These are phyloP conservation scores for Zygnema circumcarinatum DNA, from an alignment of 139 green algal genomes.

Conservation along the genomic window DNA sequence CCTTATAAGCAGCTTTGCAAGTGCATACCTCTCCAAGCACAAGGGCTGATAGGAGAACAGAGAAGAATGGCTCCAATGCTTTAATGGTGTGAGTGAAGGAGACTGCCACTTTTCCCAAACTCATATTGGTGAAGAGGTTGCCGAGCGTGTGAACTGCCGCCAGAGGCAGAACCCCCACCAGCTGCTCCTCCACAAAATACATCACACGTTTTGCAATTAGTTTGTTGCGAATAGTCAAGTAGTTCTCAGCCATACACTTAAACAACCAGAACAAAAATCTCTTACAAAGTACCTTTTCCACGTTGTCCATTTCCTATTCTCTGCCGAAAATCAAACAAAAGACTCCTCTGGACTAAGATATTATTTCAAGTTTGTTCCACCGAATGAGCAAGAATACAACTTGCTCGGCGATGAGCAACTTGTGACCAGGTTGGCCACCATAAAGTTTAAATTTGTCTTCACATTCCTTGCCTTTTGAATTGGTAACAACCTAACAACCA, in stretches of 20 bases:
- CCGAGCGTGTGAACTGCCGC: conserved; percentile 93
- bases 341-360: too few species aligned
- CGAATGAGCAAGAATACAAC: too few species aligned
- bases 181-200: too few species aligned
- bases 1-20: neutral
- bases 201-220: conserved; percentile 3
- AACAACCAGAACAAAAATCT: conserved; percentile 17
- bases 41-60: conserved; percentile 81
- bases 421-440: too few species aligned
- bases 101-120: conserved; percentile 91
- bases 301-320: neutral
- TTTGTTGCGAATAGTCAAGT: neutral
- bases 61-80: conserved; percentile 96
- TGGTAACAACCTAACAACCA: too few species aligned
- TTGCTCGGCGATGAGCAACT: too few species aligned
- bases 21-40: conserved; percentile 81
- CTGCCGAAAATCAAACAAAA: too few species aligned
- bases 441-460: too few species aligned
- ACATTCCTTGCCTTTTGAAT: too few species aligned
- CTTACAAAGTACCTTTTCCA: too few species aligned
- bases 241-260: neutral
- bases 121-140: conserved; percentile 97
- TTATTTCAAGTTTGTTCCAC: too few species aligned
- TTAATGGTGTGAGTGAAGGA: conserved; percentile 99
- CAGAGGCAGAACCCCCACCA: conserved; percentile 86